Evolutionary conservation across 2,329 filamentous ascomycete genomes (phyloP).

Genomic region (Aspergillus japonicus): DNA sequence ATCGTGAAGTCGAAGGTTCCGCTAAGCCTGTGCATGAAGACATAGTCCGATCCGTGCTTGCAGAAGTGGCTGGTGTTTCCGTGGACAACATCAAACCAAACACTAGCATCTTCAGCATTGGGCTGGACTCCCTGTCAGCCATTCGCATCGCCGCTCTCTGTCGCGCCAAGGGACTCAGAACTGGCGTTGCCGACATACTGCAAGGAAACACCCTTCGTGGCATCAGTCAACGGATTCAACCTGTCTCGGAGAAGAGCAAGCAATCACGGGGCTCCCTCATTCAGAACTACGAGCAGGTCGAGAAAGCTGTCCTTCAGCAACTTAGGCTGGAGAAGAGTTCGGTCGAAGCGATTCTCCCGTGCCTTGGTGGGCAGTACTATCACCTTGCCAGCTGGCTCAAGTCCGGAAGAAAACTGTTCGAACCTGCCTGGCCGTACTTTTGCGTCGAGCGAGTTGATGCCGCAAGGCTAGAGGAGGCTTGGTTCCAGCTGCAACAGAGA

Average conservation of each 20-base stretch:
- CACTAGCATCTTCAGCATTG: conserved; percentile 33
- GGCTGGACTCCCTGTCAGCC: conserved; percentile 33
- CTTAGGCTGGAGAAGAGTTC: conserved; percentile 17
- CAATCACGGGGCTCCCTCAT: conserved; percentile 13
- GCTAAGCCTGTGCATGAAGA: conserved; percentile 17
- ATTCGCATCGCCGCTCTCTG: conserved; percentile 31
- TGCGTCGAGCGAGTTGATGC: conserved; percentile 25
- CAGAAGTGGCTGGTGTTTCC: conserved; percentile 23
- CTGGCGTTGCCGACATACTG: conserved; percentile 33
- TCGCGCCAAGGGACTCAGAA: conserved; percentile 26
- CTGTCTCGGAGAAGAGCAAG: conserved; percentile 1
- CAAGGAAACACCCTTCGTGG: conserved; percentile 32
- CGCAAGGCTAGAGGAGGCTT: conserved; percentile 27
- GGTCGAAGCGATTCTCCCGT: conserved; percentile 31
- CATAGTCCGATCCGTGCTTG: conserved; percentile 23
- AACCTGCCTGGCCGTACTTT: conserved; percentile 32
- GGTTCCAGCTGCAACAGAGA: conserved; percentile 30
- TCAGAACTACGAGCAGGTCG: conserved; percentile 10
- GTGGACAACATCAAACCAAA: conserved; percentile 21
- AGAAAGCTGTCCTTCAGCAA: conserved; percentile 15
- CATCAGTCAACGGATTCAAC: conserved; percentile 25
- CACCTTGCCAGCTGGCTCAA: conserved; percentile 36
- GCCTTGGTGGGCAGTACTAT: conserved; percentile 34
- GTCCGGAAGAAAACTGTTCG: conserved; percentile 30
- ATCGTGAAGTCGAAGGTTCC: neutral